Base-by-base conservation (phyloP, 495 filamentous ascomycete species). In the Penicillium cosmopolitanum region DNA sequence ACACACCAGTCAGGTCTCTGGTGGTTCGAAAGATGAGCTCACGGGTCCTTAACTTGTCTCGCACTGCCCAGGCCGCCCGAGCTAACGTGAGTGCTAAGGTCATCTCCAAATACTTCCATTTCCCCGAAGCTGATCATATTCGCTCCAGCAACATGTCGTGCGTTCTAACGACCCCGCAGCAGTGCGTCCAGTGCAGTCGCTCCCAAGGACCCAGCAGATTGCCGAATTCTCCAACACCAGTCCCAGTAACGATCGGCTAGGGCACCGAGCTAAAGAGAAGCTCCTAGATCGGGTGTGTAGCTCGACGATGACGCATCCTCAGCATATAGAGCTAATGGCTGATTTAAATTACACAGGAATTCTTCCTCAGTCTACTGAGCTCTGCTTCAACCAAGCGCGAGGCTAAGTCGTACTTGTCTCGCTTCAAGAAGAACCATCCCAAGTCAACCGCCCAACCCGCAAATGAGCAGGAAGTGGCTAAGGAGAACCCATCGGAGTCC, bases 331-430 rank as follows among this genome's bases (percentile, higher is more conserved):
- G 9, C 8, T 10, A 48, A 48, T 25, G 0, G 18, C 21, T 48
- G 8, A 48, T 48, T 4, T 15, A 0, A 12, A 50, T 6, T 5
- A 3, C 43, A 18, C 13, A 95, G 91, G 90, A 94, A 73, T 87
- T 95, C 62, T 88, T 92, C 62, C 80, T 94, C 10, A 92, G 90
- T 28, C 81, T 97, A 7, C 78, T 97, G 19, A 88, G 84, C 63
- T 91, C 93, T 12, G 89, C 92, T 5, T 87, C 92, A 2, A 97
- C 94, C 1, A 94, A 91, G 72, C 87, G 93, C 54, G 93, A 97
- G 73, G 94, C 93, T 46, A 91, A 88, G 71, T 86, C 89, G 9
- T 97, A 96, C 66, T 78, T 97, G 9, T 85, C 92, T 55, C 90
- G 87, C 35, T 92, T 95, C 71, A 86, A 85, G 43, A 81, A 82